Base-by-base conservation (phyloP, 1,139 yeast species). In the Taphrina populina region DNA sequence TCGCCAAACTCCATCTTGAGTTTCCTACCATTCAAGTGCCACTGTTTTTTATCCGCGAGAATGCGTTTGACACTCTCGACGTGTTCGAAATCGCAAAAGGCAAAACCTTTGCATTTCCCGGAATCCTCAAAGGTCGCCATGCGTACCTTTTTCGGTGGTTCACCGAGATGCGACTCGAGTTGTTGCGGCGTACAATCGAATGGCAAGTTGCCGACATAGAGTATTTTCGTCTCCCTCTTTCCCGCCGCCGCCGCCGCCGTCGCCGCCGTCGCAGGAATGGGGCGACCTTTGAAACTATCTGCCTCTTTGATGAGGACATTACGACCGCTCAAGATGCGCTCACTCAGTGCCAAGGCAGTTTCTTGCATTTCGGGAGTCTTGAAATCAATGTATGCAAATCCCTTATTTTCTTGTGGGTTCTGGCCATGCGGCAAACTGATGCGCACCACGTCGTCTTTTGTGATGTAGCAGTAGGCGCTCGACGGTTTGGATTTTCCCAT, bases 101-200 rank as follows among this genome's bases (percentile, higher is more conserved):
- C 92, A 74, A 90, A 92, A 1, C 98, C 98, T 69, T 92, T 92
- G 73, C 97, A 92, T 68, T 88, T 90, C 1, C 97, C 97, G 39
- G 86, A 75, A 67, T 92, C 98, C 71, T 92, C 92, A 69, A 92
- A 92, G 6, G 98, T 90, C 1, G 97, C 97, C 95, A 90, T 90
- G 69, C 98, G 79, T 56, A 90, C 80, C 64, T 79, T 81, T 29
- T 26, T 56, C 5, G 55, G 55, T 29, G 27, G 21, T 23, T 41
- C 51, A 20, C 52, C 52, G 10, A 90, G 92, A 63, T 87, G 95
- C 64, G 81, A 83, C 62, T 80, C 82, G 41, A 92, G 74, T 61
- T 81, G 71, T 27, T 84, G 94, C 60, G 85, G 82, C 1, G 95
- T 85, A n/a, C 96, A 85, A 68, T 90, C 96, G 67, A 88, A 92